Base-by-base conservation (phyloP, 148 eudicot genomes). In the Linanthus parryae region DNA sequence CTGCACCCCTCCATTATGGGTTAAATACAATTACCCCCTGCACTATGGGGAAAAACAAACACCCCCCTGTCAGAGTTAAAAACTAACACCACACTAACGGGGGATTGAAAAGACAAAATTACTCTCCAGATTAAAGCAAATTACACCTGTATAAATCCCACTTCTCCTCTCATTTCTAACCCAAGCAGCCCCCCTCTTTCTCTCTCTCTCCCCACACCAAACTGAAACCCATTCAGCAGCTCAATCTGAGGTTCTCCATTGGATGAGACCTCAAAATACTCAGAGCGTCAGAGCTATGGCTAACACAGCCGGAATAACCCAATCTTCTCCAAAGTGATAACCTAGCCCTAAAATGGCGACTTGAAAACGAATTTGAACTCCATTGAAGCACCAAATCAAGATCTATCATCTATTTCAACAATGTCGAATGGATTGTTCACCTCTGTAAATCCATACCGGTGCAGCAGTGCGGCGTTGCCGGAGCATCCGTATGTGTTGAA, bases 401-500 rank as follows among this genome's bases (percentile, higher is more conserved):
- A 54, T n/a, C n/a, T n/a, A n/a, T n/a, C n/a, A n/a, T 88, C 99
- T 55, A 92, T 72, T 39, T 92, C 87, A 33, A 92, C 77, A 27
- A 87, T 82, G 67, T 87, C 85, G 46, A 64, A 87, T 6, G 65
- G 65, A 48, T 92, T 92, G 37, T 79, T 79, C 21, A 56, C 65
- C 62, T 92, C 99, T 40, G 99, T 80, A 64, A 92, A 92, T 61
- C 99, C 99, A 52, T 92, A 92, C 68, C 99, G 68, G 51, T 87
- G 96, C 25, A 87, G 85, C 70, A 92, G 72, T 33, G 96, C 96
- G 30, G 99, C 99, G 76, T 92, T 92, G 21, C 99, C 96, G 59
- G 82, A 56, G 20, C 43, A 64, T 41, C 96, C 96, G 59, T 92
- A 92, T 34, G 99, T 92, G 62, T 92, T 92, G 67, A 82, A 92